Evolutionary conservation across 768 basidiomycete genomes (phyloP).

Genomic region (Auriculariales sp.): DNA sequence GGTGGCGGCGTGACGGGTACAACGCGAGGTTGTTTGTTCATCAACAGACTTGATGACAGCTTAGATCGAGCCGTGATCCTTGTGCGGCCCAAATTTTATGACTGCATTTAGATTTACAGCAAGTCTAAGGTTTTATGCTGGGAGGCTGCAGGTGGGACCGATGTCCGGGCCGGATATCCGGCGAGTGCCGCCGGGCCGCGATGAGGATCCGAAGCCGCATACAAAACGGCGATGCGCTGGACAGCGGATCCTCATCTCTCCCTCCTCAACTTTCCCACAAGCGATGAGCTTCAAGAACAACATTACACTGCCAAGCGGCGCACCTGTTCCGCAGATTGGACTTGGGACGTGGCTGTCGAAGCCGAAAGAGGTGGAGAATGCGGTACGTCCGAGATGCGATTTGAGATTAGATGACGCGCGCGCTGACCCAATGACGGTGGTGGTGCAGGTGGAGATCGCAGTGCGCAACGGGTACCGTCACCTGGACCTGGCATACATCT

Average conservation of each 20-base stretch:
- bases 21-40: no score
- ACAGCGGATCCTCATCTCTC: background rate
- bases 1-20: no score
- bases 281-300: conserved; percentile 27
- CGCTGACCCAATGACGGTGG: background rate
- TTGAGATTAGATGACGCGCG: background rate
- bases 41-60: no score
- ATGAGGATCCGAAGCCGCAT: background rate
- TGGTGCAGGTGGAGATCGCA: conserved; percentile 52
- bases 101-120: no score
- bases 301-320: conserved; percentile 31
- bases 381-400: conserved; percentile 35
- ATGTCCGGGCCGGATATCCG: no score
- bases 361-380: conserved; percentile 59
- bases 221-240: background rate
- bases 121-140: no score
- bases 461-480: conserved; percentile 68
- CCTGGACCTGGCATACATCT: conserved; percentile 74
- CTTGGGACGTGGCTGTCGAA: conserved; percentile 76
- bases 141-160: no score
- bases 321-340: conserved; percentile 58
- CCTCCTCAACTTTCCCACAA: conserved; percentile 1
- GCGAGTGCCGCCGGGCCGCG: background rate
- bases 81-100: no score
- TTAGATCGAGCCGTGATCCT: no score